phyloP scores from a whole-genome alignment of 2,329 filamentous ascomycete genomes.

The Tolypocladium endophyticum region DNA sequence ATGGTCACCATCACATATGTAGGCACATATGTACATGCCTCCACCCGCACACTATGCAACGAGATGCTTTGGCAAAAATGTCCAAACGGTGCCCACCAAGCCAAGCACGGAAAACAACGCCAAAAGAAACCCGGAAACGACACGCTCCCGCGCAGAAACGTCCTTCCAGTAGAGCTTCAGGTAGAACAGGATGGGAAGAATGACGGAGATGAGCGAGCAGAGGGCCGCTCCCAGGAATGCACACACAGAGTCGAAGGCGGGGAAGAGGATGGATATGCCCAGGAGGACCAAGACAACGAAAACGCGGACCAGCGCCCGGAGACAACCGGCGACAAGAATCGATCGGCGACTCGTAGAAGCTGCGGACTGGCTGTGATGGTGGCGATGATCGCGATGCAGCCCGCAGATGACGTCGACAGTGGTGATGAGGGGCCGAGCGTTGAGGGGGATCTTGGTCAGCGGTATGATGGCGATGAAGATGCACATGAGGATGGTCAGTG shows the following conservation, averaged over 20 bases:
- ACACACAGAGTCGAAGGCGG: conserved; percentile 83
- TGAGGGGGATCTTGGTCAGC: conserved; percentile 87
- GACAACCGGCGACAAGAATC: conserved; percentile 29
- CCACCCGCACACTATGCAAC: conserved; percentile 33
- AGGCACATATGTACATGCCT: neutral
- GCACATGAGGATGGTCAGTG: conserved; percentile 68
- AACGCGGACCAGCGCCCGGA: conserved; percentile 54
- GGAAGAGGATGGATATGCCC: conserved; percentile 57
- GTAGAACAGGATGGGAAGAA: conserved; percentile 80
- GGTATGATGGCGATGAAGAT: conserved; percentile 87
- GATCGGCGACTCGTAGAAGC: conserved; percentile 27
- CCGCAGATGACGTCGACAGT: conserved; percentile 75
- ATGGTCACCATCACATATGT: neutral
- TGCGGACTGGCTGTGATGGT: conserved; percentile 22
- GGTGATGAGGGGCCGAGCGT: conserved; percentile 76
- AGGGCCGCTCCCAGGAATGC: conserved; percentile 80
- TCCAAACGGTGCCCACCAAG: conserved; percentile 71
- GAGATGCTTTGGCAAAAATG: conserved; percentile 70
- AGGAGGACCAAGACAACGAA: conserved; percentile 62
- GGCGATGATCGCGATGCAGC: conserved; percentile 40
- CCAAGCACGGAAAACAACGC: conserved; percentile 60
- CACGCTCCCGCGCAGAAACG: conserved; percentile 51
- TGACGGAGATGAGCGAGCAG: conserved; percentile 90
- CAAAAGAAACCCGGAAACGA: conserved; percentile 60
- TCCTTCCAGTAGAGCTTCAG: conserved; percentile 77